Evolutionary conservation across 2,329 filamentous ascomycete species (phyloP).

Genomic region (Pseudopithomyces maydicus): DNA sequence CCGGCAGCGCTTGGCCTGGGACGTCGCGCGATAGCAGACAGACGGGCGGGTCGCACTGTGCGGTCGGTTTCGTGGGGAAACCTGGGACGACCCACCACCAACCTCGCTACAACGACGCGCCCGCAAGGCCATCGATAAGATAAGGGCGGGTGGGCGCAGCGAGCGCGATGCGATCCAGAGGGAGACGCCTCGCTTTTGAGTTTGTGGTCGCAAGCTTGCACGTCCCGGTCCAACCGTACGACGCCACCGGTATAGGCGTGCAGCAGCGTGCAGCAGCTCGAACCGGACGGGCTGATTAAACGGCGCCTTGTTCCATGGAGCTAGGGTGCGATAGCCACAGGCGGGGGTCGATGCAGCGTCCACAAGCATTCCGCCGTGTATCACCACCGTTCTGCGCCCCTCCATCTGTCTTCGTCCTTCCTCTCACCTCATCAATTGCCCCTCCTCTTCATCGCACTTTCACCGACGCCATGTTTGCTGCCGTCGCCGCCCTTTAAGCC

Average conservation of each 20-base stretch:
- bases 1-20: slow-evolving; percentile 1
- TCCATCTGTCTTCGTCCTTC: slow-evolving; percentile 20
- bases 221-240: slow-evolving; percentile 22
- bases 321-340: slow-evolving; percentile 27
- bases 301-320: slow-evolving; percentile 32
- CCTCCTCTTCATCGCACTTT: slow-evolving; percentile 9
- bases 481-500: slow-evolving; percentile 34
- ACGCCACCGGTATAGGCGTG: slow-evolving; percentile 27
- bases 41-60: background rate
- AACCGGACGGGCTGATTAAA: slow-evolving; percentile 30
- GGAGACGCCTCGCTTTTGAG: slow-evolving; percentile 8
- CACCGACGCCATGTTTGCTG: slow-evolving; percentile 18
- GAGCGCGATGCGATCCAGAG: background rate
- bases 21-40: background rate
- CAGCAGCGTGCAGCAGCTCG: slow-evolving; percentile 35
- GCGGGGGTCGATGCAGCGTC: slow-evolving; percentile 32
- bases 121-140: slow-evolving; percentile 5
- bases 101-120: background rate
- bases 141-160: background rate
- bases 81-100: slow-evolving; percentile 2
- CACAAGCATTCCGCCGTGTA: slow-evolving; percentile 37
- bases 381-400: slow-evolving; percentile 27
- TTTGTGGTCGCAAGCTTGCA: background rate
- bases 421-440: slow-evolving; percentile 15
- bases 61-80: background rate